Evolutionary conservation across 768 basidiomycete genomes (phyloP), one percentile per base, ranked within the genome.

Genomic region (Pholiota conissans): DNA sequence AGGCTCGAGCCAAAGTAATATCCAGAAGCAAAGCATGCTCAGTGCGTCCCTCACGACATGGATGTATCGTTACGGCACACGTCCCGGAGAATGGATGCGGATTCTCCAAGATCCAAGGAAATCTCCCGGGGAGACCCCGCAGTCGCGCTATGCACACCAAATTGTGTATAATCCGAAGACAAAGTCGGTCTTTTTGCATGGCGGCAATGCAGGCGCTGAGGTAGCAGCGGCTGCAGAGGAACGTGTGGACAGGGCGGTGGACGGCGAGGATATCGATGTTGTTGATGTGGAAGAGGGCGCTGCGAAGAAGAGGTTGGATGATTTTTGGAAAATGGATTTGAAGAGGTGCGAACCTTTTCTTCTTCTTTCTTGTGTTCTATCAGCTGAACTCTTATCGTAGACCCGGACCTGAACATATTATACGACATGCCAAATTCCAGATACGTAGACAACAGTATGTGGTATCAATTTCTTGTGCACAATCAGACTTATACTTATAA

Each of bases 181-280:
- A 42, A 81, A 77, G 60, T 79, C 72, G 32, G 74, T 85, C 3
- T 91, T 82, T 64, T 72, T 92, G 73, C 90, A 92, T 63, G 91
- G 91, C 2, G 91, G 91, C 40, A 92, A 90, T 71, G 83, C 81
- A 5, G 89, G 89, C n/a, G n/a, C n/a, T n/a, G n/a, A n/a, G 13
- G 49, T 49, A 30, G 39, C 28, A 20, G 29, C 27, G 45, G 4
- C 5, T 26, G 56, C 40, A 35, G 50, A 61, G 45, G 58, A 50
- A 59, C 63, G 63, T 61, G 64, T 62, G 30, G 55, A 59, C 49
- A 27, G 69, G 66, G 57, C 37, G 51, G 56, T 56, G 22, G 63
- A 53, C 29, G 63, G 61, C 18, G 67, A 63, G 24, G 57, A 52
- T 2, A 24, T 69, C 65, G 55, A 20, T 49, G 55, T 56, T 29